A percentile compares a stretch with the other conserved stretches of the same genome.
Evolutionary conservation across 805 yeast species (phyloP).

Genomic region (Zygosaccharomyces kombuchaensis): DNA sequence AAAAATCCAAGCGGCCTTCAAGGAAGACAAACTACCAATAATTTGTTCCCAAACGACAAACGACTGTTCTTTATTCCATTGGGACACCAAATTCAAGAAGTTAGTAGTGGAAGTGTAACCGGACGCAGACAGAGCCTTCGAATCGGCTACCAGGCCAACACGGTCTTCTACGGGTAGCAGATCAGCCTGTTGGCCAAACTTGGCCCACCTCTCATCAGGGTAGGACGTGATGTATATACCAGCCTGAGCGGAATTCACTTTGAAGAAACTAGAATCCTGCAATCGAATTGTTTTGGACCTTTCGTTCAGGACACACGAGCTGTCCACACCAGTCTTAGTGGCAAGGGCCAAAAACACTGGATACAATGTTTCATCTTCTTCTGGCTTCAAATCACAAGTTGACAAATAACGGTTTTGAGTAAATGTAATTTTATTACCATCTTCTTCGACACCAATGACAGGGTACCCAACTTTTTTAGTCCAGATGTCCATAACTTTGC

Average conservation of each 20-base stretch:
- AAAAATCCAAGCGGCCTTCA: constrained; percentile 53
- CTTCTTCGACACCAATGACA: constrained; percentile 60
- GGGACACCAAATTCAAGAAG: constrained; percentile 53
- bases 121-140: constrained; percentile 63
- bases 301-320: constrained; percentile 49
- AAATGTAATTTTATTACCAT: constrained; percentile 46
- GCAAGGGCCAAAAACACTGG: constrained; percentile 66
- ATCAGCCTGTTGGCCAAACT: constrained; percentile 55
- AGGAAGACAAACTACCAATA: constrained; percentile 43
- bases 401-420: constrained; percentile 71
- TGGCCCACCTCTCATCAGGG: constrained; percentile 61
- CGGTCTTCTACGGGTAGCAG: constrained; percentile 70
- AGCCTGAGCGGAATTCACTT: constrained; percentile 67
- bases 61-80: constrained; percentile 56
- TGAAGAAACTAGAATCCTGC: constrained; percentile 48
- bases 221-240: constrained; percentile 76
- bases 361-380: constrained; percentile 64
- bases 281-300: constrained; percentile 47
- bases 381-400: constrained; percentile 72
- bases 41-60: constrained; percentile 69
- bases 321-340: constrained; percentile 56
- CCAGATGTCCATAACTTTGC: constrained; percentile 73
- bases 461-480: constrained; percentile 78
- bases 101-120: constrained; percentile 63
- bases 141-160: constrained; percentile 78